Evolutionary conservation across 805 yeast genomes (phyloP).

Genomic region (Peterozyma toletana): DNA sequence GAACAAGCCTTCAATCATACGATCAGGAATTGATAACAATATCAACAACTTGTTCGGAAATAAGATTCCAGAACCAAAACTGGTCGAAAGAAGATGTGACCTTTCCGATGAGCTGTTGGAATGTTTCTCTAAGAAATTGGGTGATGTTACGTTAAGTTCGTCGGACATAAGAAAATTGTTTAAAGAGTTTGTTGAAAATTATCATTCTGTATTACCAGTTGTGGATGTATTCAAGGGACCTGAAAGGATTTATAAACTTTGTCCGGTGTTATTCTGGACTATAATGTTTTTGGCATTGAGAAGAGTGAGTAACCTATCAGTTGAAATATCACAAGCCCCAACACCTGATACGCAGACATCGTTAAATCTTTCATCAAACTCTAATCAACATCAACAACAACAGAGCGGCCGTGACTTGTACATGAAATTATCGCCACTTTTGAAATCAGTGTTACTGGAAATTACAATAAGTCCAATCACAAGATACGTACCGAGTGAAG

Average conservation of each 20-base stretch:
- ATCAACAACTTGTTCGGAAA: conserved; percentile 10
- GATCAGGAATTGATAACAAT: conserved; percentile 11
- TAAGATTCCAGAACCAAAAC: conserved; percentile 7
- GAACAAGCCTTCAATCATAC: conserved; percentile 11
- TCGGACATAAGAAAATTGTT: conserved; percentile 57
- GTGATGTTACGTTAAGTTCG: conserved; percentile 55
- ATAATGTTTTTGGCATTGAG: conserved; percentile 80
- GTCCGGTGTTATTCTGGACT: conserved; percentile 93
- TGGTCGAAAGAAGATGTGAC: conserved; percentile 7
- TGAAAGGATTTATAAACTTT: conserved; percentile 66
- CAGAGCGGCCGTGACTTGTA: conserved; percentile 33
- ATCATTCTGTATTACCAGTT: conserved; percentile 83
- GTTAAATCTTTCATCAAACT: neutral
- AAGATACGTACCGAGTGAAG: conserved; percentile 70
- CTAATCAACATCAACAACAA: conserved; percentile 9
- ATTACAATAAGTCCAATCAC: conserved; percentile 88
- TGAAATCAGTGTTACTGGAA: conserved; percentile 76
- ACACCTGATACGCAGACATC: conserved; percentile 15
- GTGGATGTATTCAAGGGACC: conserved; percentile 81
- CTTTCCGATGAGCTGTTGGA: conserved; percentile 28
- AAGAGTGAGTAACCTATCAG: conserved; percentile 32
- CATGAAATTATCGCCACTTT: conserved; percentile 55
- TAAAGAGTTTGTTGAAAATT: conserved; percentile 62
- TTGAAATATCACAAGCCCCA: conserved; percentile 15
- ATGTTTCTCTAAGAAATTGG: conserved; percentile 67